Evolutionary conservation across 2,329 filamentous ascomycete genomes (phyloP).

Genomic region (Pseudocercospora vitis): DNA sequence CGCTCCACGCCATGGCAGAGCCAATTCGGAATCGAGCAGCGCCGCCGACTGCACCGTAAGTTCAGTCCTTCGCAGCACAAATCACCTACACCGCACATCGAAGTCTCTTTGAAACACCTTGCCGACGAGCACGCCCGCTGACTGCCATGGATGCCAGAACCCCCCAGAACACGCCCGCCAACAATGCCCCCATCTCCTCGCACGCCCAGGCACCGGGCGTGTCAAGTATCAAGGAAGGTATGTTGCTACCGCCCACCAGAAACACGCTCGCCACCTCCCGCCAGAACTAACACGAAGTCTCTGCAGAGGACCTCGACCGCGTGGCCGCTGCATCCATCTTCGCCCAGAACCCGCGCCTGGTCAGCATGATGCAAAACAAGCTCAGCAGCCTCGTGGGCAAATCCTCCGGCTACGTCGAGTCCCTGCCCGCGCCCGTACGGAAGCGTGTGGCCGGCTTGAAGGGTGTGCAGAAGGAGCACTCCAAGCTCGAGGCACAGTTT

Average conservation of each 20-base stretch:
- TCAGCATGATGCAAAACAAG: conserved; percentile 97
- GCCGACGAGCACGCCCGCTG: conserved; percentile 23
- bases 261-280: conserved; percentile 8
- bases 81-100: conserved; percentile 10
- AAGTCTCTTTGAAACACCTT: conserved; percentile 4
- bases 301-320: conserved; percentile 86
- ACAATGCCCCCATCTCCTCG: conserved; percentile 94
- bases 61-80: conserved; percentile 9
- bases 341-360: conserved; percentile 89
- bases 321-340: conserved; percentile 87
- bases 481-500: conserved; percentile 96
- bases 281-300: conserved; percentile 7
- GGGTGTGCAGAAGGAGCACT: conserved; percentile 97
- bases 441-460: conserved; percentile 93
- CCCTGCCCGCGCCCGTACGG: conserved; percentile 82
- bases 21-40: conserved; percentile 21
- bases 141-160: conserved; percentile 62
- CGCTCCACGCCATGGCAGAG: conserved; percentile 25
- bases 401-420: conserved; percentile 97
- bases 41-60: conserved; percentile 22
- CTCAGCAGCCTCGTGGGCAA: conserved; percentile 89
- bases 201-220: conserved; percentile 94
- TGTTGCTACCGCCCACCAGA: conserved; percentile 38
- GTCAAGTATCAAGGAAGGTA: conserved; percentile 96
- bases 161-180: conserved; percentile 92